Evolutionary conservation across 2,329 filamentous ascomycete species (phyloP).

Genomic region (Lecanosticta acicola): DNA sequence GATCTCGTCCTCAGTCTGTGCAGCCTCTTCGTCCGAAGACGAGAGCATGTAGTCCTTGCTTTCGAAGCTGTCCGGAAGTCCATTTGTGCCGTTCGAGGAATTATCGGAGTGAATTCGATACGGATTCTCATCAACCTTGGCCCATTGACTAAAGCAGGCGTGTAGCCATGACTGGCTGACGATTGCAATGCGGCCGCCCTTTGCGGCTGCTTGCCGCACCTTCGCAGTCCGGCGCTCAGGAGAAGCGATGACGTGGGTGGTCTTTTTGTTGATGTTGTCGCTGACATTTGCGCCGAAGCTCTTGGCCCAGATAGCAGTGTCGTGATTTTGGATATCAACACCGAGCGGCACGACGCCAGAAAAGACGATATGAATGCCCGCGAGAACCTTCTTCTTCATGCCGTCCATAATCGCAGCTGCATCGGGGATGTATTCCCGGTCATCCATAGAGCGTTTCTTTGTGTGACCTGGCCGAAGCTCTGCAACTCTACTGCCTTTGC

Average conservation of each 20-base stretch:
- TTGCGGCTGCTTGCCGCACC: constrained; percentile 76
- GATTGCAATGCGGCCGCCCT: constrained; percentile 71
- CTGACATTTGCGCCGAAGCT: constrained; percentile 74
- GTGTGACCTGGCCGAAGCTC: constrained; percentile 48
- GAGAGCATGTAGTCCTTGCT: constrained; percentile 36
- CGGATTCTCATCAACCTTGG: constrained; percentile 67
- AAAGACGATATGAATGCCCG: constrained; percentile 72
- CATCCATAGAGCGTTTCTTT: constrained; percentile 44
- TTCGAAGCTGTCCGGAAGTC: constrained; percentile 29
- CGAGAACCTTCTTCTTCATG: constrained; percentile 72
- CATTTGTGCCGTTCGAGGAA: constrained; percentile 46
- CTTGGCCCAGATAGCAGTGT: constrained; percentile 80
- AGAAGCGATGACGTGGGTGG: constrained; percentile 68
- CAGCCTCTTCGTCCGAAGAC: constrained; percentile 42
- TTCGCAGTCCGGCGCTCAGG: constrained; percentile 76
- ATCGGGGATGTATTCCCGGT: constrained; percentile 66
- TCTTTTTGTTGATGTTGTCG: constrained; percentile 49
- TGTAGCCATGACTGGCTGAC: constrained; percentile 87
- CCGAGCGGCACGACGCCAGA: constrained; percentile 85
- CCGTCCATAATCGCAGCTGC: constrained; percentile 76
- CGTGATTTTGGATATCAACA: constrained; percentile 64
- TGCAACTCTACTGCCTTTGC: constrained; percentile 43
- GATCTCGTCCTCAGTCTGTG: constrained; percentile 33
- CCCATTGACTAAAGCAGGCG: constrained; percentile 80
- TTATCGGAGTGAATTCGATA: constrained; percentile 75